phyloP scores from a whole-genome alignment of 169 alveolate genomes.

The Plasmodium falciparum region DNA sequence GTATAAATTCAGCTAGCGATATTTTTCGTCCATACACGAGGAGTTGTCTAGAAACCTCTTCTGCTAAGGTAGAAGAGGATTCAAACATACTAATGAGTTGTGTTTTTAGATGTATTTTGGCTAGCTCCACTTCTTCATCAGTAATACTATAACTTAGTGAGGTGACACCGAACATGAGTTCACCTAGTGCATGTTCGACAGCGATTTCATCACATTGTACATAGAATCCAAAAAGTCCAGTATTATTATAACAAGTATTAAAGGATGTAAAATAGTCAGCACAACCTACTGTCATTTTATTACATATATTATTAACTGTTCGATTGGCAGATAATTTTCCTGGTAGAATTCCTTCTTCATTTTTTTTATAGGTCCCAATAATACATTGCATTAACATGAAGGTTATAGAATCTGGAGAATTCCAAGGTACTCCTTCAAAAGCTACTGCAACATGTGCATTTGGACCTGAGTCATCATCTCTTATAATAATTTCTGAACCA shows the following conservation, averaged over 20 bases:
- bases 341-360: conserved; percentile 88
- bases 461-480: conserved; percentile 89
- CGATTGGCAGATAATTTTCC: conserved; percentile 88
- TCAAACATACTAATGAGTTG: conserved; percentile 87
- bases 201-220: conserved; percentile 91
- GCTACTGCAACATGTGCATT: conserved; percentile 93
- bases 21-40: conserved; percentile 89
- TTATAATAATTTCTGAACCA: conserved; percentile 85
- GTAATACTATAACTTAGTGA: conserved; percentile 87
- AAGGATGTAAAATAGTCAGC: conserved; percentile 90
- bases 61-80: conserved; percentile 89
- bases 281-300: conserved; percentile 88
- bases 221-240: conserved; percentile 94
- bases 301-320: conserved; percentile 86
- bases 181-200: conserved; percentile 89
- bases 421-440: conserved; percentile 95
- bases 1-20: conserved; percentile 86
- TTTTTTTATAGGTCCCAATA: conserved; percentile 91
- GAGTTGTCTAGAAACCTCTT: conserved; percentile 88
- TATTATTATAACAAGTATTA: conserved; percentile 94
- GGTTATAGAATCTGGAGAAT: conserved; percentile 94
- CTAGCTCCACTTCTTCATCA: conserved; percentile 89
- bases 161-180: conserved; percentile 89
- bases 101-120: conserved; percentile 84
- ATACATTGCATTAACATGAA: conserved; percentile 95